A percentile compares a stretch with the other conserved stretches of the same genome.
Evolutionary conservation across 2,329 filamentous ascomycete species (phyloP).

Genomic region (Aspergillus sp.): DNA sequence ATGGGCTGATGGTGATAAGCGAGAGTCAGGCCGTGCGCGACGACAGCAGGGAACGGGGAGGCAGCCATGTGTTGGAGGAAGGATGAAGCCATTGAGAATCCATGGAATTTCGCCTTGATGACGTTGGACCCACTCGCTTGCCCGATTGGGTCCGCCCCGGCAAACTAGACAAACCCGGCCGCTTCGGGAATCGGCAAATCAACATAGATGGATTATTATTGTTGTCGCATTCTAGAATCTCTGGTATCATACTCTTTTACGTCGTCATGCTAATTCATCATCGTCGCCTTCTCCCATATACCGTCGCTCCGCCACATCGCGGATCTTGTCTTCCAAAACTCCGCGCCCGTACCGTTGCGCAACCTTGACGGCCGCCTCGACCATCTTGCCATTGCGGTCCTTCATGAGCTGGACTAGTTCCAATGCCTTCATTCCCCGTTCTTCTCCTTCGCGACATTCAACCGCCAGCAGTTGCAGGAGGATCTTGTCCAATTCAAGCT

Average conservation of each 20-base stretch:
- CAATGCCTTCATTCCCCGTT: constrained; percentile 88
- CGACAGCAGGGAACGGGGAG: background rate
- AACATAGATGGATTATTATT: no score
- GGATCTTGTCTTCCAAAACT: constrained; percentile 86
- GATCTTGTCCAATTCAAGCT: constrained; percentile 85
- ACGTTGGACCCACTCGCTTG: background rate
- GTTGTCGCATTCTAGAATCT: no score
- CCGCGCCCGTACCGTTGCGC: constrained; percentile 79
- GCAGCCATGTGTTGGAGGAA: background rate
- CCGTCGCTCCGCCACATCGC: constrained; percentile 73
- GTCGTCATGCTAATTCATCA: constrained; percentile 38
- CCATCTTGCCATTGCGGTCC: constrained; percentile 81
- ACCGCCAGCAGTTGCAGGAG: constrained; percentile 83
- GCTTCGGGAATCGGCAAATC: no score
- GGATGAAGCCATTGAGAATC: background rate
- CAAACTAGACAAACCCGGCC: background rate
- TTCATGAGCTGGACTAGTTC: constrained; percentile 86
- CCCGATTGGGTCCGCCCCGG: background rate
- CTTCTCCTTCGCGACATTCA: constrained; percentile 90
- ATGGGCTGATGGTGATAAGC: background rate
- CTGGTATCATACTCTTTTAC: no score
- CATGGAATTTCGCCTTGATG: background rate
- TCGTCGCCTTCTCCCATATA: constrained; percentile 58
- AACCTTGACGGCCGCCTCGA: constrained; percentile 87
- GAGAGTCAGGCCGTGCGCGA: background rate